These are phyloP conservation scores for Podila verticillata DNA, from an alignment of 192 early-diverging fungal genomes.

Conservation along the genomic window DNA sequence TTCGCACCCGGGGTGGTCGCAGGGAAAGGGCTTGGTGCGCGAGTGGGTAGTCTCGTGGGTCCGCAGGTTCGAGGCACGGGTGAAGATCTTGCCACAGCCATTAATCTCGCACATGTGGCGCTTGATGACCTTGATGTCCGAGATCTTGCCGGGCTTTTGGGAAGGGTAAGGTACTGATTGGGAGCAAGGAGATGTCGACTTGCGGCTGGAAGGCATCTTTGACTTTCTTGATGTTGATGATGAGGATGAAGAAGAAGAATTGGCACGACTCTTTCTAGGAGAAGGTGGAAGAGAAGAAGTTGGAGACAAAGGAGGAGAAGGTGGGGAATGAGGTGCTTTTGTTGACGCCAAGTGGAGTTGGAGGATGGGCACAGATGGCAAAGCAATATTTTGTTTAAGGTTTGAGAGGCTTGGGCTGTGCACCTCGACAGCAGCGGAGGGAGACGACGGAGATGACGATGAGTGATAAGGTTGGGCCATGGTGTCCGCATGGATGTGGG, in stretches of 20 bases:
- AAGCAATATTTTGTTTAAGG: too few species aligned
- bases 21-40: constrained; percentile 13
- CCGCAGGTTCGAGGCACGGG: constrained; percentile 22
- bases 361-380: neutral
- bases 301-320: neutral
- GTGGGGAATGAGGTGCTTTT: neutral
- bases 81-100: constrained; percentile 4
- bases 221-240: neutral
- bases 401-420: too few species aligned
- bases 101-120: neutral
- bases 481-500: too few species aligned
- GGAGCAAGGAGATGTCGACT: neutral
- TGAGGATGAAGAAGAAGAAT: neutral
- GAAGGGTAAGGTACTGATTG: too few species aligned
- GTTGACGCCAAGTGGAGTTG: neutral
- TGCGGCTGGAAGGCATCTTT: neutral
- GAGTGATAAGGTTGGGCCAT: too few species aligned
- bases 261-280: neutral
- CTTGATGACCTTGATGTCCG: neutral
- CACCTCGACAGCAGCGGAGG: too few species aligned
- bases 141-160: neutral
- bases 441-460: too few species aligned
- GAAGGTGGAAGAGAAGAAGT: neutral
- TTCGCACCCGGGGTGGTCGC: constrained; percentile 3
- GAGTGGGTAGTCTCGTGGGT: constrained; percentile 20